A percentile compares a stretch with the other conserved stretches of the same genome.
Evolutionary conservation across 495 filamentous ascomycete species (phyloP).

Genomic region (Aspergillus panamensis): DNA sequence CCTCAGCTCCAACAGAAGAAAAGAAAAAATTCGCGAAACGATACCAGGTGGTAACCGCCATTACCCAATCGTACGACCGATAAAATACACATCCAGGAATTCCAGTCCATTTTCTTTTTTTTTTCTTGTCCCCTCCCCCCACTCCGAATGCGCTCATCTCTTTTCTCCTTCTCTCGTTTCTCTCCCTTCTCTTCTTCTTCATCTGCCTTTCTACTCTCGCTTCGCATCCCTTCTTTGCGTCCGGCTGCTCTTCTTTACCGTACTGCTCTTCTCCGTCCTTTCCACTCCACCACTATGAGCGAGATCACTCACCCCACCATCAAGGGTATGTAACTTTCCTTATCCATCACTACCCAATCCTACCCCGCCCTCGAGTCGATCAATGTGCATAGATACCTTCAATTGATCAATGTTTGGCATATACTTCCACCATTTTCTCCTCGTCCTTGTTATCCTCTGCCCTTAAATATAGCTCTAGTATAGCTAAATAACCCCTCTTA

Average conservation of each 20-base stretch:
- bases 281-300: slow-evolving; percentile 43
- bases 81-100: slow-evolving; percentile 15
- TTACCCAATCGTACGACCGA: slow-evolving; percentile 13
- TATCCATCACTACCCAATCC: slow-evolving; percentile 17
- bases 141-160: slow-evolving; percentile 26
- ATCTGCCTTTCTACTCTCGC: slow-evolving; percentile 15
- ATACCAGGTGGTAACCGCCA: neutral
- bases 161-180: slow-evolving; percentile 24
- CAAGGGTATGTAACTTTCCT: slow-evolving; percentile 46
- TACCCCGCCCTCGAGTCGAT: slow-evolving; percentile 24
- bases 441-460: neutral
- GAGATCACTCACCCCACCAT: slow-evolving; percentile 59
- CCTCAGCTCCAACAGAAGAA: neutral
- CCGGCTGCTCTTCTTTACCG: slow-evolving; percentile 15
- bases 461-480: neutral
- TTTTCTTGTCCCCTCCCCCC: slow-evolving; percentile 16
- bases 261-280: slow-evolving; percentile 15
- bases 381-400: neutral
- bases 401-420: neutral
- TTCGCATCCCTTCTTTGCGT: slow-evolving; percentile 22
- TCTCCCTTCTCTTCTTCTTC: slow-evolving; percentile 17
- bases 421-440: neutral
- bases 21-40: slow-evolving; percentile 1
- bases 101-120: slow-evolving; percentile 16
- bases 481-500: neutral